Base-by-base conservation (phyloP, 1,139 yeast genomes). In the Nakaseomyces delphensis region DNA sequence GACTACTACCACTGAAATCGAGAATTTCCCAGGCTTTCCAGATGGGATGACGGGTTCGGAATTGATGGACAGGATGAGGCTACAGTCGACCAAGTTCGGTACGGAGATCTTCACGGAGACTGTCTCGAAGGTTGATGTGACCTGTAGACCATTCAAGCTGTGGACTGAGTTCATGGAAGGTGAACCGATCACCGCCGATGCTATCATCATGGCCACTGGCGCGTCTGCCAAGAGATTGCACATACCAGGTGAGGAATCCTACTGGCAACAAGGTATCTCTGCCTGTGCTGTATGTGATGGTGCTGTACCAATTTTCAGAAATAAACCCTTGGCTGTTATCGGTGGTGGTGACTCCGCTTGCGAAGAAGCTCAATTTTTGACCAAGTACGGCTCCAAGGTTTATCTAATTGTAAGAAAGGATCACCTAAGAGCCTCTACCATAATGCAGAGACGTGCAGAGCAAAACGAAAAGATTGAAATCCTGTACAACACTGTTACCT, bases 261-360 rank as follows among this genome's bases (percentile, higher is more conserved):
- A 91, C 77, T 91, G 98, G 98, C 98, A 91, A 73, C 85, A 83
- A 64, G 98, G 98, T 65, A 91, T 91, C 56, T 84, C 95, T 52
- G 98, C 98, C 19, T 91, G 98, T 74, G 98, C 98, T 40, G 98
- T 91, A 49, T 91, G 98, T 70, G 98, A 91, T 63, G 98, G 98
- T 66, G 98, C 98, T 28, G 95, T 91, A 37, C 98, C 98, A 57
- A 87, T 91, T 59, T 91, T 91, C 74, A 83, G 97, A 74, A 84
- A 91, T 73, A 84, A 87, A 68, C 97, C 98, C 35, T 76, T 91
- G 60, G 97, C 96, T 14, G 98, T 91, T 45, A 73, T 91, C 56
- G 98, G 98, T 49, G 98, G 98, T 55, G 98, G 98, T 65, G 98
- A 91, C 67, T 87, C 97, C 51, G 98, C 98, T 23, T 94, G 97